Conservation (phyloP, 208 protist species). For the Porcisia deanei region DNA sequence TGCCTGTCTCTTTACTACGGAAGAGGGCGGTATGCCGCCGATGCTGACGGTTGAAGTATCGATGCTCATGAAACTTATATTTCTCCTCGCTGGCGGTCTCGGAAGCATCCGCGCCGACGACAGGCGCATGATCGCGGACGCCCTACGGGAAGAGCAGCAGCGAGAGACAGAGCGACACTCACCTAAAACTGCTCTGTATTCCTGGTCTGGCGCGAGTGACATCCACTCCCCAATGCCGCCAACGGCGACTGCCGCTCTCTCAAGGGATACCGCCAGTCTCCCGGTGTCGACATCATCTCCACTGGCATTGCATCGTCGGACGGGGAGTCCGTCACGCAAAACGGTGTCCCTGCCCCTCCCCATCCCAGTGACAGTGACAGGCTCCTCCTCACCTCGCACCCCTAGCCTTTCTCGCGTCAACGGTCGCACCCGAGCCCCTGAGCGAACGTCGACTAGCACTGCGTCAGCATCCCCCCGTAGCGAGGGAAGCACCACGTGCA, state of each 20-base stretch:
- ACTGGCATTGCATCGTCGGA: not conserved
- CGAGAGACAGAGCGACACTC: not conserved
- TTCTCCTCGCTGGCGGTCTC: slow-evolving; percentile 62
- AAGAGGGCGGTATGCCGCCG: slow-evolving; percentile 27
- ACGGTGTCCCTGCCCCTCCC: not conserved
- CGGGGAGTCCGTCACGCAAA: not conserved
- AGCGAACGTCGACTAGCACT: not conserved
- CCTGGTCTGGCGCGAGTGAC: not conserved
- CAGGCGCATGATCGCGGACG: slow-evolving; percentile 22
- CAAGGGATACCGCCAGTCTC: not conserved
- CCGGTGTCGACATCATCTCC: not conserved
- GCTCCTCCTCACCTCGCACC: not conserved
- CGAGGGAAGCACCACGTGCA: not conserved
- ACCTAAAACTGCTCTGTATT: not conserved
- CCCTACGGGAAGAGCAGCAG: slow-evolving; percentile 15
- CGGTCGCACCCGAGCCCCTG: no score
- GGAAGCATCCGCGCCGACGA: slow-evolving; percentile 65
- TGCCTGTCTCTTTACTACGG: slow-evolving; percentile 22
- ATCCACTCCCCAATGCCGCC: not conserved
- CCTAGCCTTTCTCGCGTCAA: no score
- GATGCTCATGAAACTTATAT: slow-evolving; percentile 52
- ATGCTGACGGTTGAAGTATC: slow-evolving; percentile 42
- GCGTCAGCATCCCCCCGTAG: not conserved
- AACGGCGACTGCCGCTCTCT: not conserved
- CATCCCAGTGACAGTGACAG: not conserved